These are phyloP conservation scores for Tubosaeta brunneosetosa DNA, from an alignment of 768 basidiomycete species.

Conservation along the genomic window DNA sequence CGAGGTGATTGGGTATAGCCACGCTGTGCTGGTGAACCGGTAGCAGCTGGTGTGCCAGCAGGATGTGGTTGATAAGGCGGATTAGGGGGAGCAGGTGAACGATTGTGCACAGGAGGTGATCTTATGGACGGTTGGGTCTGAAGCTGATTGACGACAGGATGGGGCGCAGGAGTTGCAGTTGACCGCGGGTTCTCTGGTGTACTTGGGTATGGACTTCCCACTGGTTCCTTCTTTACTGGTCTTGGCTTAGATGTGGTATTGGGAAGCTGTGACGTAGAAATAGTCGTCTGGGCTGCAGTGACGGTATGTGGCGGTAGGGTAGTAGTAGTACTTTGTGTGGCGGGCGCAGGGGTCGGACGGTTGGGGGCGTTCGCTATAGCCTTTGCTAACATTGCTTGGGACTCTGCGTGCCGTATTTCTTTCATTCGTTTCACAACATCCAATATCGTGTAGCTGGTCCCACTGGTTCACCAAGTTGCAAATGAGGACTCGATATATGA, in stretches of 20 bases:
- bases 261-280: slow-evolving; percentile 28
- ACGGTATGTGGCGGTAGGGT: slow-evolving; percentile 31
- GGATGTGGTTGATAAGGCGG: slow-evolving; percentile 21
- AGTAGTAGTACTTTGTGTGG: slow-evolving; percentile 33
- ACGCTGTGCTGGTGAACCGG: slow-evolving; percentile 29
- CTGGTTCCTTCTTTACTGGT: slow-evolving; percentile 28
- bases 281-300: slow-evolving; percentile 25
- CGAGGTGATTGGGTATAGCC: slow-evolving; percentile 34
- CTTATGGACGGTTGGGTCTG: slow-evolving; percentile 25
- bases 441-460: slow-evolving; percentile 51
- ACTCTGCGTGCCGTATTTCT: slow-evolving; percentile 25
- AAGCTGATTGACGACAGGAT: slow-evolving; percentile 32
- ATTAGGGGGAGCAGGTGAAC: slow-evolving; percentile 22
- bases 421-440: slow-evolving; percentile 40
- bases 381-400: slow-evolving; percentile 22
- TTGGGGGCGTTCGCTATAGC: slow-evolving; percentile 29
- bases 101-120: slow-evolving; percentile 28
- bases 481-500: slow-evolving; percentile 4
- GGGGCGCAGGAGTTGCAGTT: slow-evolving; percentile 29
- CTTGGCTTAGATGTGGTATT: slow-evolving; percentile 22
- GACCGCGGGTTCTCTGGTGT: slow-evolving; percentile 29
- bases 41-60: slow-evolving; percentile 16
- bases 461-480: slow-evolving; percentile 1
- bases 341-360: slow-evolving; percentile 25
- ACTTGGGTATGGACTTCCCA: slow-evolving; percentile 22